Percentiles rank a stretch among this genome's conserved stretches.
These are phyloP conservation scores for Solanum acaule DNA, from an alignment of 257 asterid species.

Conservation along the genomic window DNA sequence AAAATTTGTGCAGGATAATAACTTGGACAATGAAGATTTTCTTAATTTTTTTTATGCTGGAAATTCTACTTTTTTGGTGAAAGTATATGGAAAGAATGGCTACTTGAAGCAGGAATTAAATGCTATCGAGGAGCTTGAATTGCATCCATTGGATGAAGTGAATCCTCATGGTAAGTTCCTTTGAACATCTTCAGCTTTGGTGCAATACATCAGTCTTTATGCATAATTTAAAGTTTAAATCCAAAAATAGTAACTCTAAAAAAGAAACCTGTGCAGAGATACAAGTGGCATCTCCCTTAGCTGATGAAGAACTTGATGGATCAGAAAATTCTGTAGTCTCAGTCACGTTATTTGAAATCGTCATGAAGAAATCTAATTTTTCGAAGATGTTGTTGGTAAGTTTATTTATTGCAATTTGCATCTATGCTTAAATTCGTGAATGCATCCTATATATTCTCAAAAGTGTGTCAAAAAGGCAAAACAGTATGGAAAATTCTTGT, in stretches of 20 bases:
- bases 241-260: not conserved
- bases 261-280: not conserved
- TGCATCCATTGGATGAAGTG: not conserved
- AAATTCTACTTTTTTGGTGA: not conserved
- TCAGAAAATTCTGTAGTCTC: not conserved
- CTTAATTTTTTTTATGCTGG: not conserved
- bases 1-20: not conserved
- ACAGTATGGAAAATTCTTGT: not conserved
- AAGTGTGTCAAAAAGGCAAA: not conserved
- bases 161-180: not conserved
- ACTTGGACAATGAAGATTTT: not conserved
- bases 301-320: not conserved
- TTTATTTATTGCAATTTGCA: not conserved
- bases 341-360: not conserved
- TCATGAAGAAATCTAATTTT: not conserved
- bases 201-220: not conserved
- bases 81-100: not conserved
- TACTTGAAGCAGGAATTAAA: not conserved
- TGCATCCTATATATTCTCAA: not conserved
- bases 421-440: no score
- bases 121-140: not conserved
- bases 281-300: not conserved
- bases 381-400: not conserved
- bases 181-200: not conserved
- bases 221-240: not conserved